phyloP scores from a whole-genome alignment of 2,329 filamentous ascomycete species.

The Thelonectria discophora region DNA sequence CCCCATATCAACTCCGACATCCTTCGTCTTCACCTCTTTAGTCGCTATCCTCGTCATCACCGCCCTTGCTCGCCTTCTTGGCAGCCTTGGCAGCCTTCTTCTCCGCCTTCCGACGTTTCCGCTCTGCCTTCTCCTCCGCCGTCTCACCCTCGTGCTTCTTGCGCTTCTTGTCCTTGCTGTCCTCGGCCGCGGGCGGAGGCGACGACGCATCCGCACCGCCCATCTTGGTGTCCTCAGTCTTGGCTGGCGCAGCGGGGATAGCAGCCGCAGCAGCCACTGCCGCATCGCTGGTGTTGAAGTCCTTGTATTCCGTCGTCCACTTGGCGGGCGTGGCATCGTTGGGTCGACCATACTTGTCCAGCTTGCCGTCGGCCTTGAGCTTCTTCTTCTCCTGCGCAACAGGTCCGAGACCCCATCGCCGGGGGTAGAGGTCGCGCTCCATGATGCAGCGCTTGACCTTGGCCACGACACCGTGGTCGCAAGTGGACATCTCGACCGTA shows the following conservation, averaged over 20 bases:
- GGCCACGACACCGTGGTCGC: conserved; percentile 96
- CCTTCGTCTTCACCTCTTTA: conserved; percentile 44
- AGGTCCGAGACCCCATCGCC: conserved; percentile 95
- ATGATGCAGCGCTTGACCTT: conserved; percentile 99
- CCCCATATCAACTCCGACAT: conserved; percentile 37
- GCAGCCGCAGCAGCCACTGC: conserved; percentile 56
- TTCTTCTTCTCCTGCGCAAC: conserved; percentile 98
- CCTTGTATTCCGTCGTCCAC: conserved; percentile 93
- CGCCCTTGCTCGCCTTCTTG: conserved; percentile 63
- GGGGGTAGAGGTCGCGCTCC: conserved; percentile 97
- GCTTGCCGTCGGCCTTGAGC: conserved; percentile 96
- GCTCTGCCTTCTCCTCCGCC: conserved; percentile 71
- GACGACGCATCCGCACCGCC: conserved; percentile 48
- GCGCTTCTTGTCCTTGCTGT: conserved; percentile 71
- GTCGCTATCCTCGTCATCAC: conserved; percentile 64
- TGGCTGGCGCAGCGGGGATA: conserved; percentile 53
- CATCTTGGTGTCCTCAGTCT: conserved; percentile 51
- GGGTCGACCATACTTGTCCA: conserved; percentile 94
- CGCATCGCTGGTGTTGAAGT: conserved; percentile 72
- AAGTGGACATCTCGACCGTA: conserved; percentile 94
- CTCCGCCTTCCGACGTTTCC: conserved; percentile 67
- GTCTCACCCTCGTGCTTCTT: conserved; percentile 86
- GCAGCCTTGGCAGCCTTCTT: conserved; percentile 67
- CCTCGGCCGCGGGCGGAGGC: conserved; percentile 55
- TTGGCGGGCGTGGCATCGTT: conserved; percentile 94